These are phyloP conservation scores for Hymenoscyphus scutula DNA, from an alignment of 2,329 filamentous ascomycete species.

Conservation along the genomic window DNA sequence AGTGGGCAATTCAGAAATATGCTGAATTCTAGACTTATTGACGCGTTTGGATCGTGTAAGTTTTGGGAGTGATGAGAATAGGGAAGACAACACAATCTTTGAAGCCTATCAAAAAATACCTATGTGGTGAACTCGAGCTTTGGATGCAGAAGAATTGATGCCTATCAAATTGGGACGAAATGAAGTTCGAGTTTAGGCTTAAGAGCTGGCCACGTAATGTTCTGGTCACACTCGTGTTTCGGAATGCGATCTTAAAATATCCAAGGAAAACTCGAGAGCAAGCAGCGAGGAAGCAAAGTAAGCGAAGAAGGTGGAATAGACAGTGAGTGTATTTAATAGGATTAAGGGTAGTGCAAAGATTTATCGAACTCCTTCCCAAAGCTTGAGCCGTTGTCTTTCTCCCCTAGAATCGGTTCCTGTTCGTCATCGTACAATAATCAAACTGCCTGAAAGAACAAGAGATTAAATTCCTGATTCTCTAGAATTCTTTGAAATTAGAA, in stretches of 20 bases:
- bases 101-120: not conserved
- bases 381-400: not conserved
- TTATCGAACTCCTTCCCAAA: not conserved
- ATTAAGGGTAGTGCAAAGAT: not conserved
- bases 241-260: slow-evolving; percentile 4
- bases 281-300: not conserved
- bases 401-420: not conserved
- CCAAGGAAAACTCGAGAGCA: not conserved
- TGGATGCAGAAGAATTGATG: not conserved
- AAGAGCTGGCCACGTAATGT: slow-evolving; percentile 1
- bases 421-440: not conserved
- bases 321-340: not conserved
- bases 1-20: not conserved
- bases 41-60: not conserved
- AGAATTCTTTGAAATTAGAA: not conserved
- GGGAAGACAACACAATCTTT: not conserved
- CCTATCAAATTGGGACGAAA: not conserved
- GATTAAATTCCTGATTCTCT: not conserved
- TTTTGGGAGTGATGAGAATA: not conserved
- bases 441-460: not conserved
- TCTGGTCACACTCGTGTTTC: slow-evolving; percentile 18
- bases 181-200: slow-evolving; percentile 9
- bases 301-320: not conserved
- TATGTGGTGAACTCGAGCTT: not conserved
- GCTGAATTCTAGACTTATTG: not conserved